Base-by-base conservation (phyloP, 2,329 filamentous ascomycete genomes). In the Trichoderma citrinoviride region DNA sequence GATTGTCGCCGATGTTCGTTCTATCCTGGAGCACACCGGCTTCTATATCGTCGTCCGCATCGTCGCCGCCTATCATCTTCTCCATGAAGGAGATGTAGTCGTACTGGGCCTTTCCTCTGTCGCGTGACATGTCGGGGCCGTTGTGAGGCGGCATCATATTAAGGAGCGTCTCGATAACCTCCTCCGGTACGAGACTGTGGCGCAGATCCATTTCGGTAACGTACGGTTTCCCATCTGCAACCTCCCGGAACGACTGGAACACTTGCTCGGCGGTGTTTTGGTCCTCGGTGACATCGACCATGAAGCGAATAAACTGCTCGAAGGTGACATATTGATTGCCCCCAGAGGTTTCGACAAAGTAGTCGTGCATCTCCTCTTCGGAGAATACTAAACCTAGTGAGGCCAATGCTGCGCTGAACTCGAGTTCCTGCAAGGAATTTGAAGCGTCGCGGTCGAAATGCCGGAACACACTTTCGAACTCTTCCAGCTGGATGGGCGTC, bases 41-140 rank as follows among this genome's bases (percentile, higher is more conserved):
- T 7, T 72, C 73, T 58, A 68, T 72, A 15, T 70, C 69, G 25
- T 70, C 72, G 40, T 71, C 71, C 33, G 68, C 70, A 41, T 67
- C 71, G 23, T 73, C 77, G 40, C 80, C 77, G 55, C 76, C 77
- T 67, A 93, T 91, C 78, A 95, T 82, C 74, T 89, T 90, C 77
- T 97, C 90, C 95, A 99, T 99, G 77, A 98, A 99, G 68, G 87
- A 89, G 69, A 98, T 93, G 80, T 99, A 99, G 78, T 99, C 95
- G 76, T 89, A 99, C 78, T 98, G 96, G 43, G 90, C 86, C 73
- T 92, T 79, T 58, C 93, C 89, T 62, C 93, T 84, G 76, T 98
- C 95, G 73, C 92, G 88, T 64, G 92, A 87, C 77, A 94, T 84
- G 76, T 97, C 93, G 2, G 93, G 92, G 0, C 94, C 95, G 57